Evolutionary conservation across 163 green algal genomes (phyloP), one percentile per base, ranked within the genome.

Genomic region (Dunaliella salina): DNA sequence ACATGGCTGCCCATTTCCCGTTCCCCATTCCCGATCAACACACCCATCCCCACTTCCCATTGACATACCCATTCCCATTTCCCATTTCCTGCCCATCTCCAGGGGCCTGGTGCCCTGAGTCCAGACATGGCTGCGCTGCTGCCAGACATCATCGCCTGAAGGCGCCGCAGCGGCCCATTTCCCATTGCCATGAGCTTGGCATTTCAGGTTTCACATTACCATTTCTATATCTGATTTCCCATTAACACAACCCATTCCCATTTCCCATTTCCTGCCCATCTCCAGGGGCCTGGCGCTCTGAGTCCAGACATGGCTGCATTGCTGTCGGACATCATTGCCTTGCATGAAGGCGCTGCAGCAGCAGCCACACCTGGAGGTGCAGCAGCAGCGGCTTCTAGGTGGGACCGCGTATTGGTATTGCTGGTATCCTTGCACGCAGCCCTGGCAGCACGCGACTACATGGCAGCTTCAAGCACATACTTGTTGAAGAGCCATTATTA

Each of bases 371-470:
- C 32, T 17, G 79, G 79, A 8, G 40, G 40, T 50, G 40, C 40
- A 50, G 40, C 40, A 50, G 40, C 40, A 8, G 40, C 40, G 8
- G 40, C 40, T 50, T 50, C 40, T 8, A 50, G 40, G 40, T 50
- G 40, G 40, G 40, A 8, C 40, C 3, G 3, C 40, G 8, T 50
- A 50, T 50, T 15, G 40, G 86, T 83, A 0, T 83, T 84, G 20
- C 63, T 87, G 83, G 72, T 89, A 59, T 83, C 82, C 33, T 35
- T 89, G 57, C 59, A 83, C 34, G 11, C 50, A 29, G 86, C 86
- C 33, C 63, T 89, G 50, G 46, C 83, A 71, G 71, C 86, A 40
- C 75, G 80, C n/a, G 86, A 89, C 78, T 89, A 86, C 79, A 89
- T 71, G 45, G 86, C 82, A 33, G 86, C 59, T 0, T 35, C 83